phyloP scores from a whole-genome alignment of 2,329 filamentous ascomycete species.

The Alternaria sp. region DNA sequence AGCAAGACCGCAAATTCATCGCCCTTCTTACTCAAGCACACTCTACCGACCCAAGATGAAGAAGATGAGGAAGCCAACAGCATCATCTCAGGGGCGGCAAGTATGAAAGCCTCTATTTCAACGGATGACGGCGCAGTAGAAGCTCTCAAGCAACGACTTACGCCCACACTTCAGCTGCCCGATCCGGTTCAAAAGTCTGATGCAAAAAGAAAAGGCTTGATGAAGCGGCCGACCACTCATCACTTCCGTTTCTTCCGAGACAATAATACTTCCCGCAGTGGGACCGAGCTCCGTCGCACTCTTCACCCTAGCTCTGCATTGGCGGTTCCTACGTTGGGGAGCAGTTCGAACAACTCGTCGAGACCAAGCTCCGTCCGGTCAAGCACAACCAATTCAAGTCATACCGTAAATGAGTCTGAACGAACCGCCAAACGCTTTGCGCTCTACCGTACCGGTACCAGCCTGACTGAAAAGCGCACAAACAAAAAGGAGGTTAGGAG shows the following conservation, averaged over 20 bases:
- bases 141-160: conserved; percentile 81
- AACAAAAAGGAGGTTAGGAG: conserved; percentile 69
- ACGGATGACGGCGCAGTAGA: conserved; percentile 66
- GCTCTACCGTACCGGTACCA: conserved; percentile 51
- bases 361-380: conserved; percentile 46
- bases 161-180: conserved; percentile 74
- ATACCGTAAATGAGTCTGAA: conserved; percentile 40
- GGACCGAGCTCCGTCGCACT: conserved; percentile 42
- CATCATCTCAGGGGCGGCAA: conserved; percentile 27
- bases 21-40: conserved; percentile 66
- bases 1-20: conserved; percentile 65
- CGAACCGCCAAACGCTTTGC: conserved; percentile 51
- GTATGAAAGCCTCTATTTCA: conserved; percentile 31
- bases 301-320: conserved; percentile 43
- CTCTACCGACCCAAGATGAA: conserved; percentile 57
- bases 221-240: conserved; percentile 41
- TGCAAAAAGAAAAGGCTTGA: conserved; percentile 31
- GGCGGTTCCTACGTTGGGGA: conserved; percentile 13
- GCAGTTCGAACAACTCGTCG: conserved; percentile 26
- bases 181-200: conserved; percentile 53
- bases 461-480: conserved; percentile 56
- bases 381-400: conserved; percentile 34
- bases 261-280: conserved; percentile 38
- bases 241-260: conserved; percentile 51
- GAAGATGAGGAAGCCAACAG: conserved; percentile 58